Conservation (phyloP, 768 basidiomycete species). For the Sutorius australiensis region DNA sequence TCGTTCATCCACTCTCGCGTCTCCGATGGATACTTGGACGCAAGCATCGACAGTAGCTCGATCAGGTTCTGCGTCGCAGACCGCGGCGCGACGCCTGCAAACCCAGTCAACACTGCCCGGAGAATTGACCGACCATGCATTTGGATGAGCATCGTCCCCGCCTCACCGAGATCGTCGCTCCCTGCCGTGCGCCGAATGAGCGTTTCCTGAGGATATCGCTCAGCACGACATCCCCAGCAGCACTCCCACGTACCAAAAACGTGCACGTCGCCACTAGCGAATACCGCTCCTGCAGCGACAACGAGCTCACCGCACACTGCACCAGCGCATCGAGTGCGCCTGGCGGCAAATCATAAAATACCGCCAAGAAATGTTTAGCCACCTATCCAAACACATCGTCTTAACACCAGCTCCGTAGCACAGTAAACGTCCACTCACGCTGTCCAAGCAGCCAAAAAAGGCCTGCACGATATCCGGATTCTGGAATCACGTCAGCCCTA, state of each 20-base stretch:
- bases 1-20: constrained; percentile 69
- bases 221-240: not conserved
- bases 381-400: constrained; percentile 22
- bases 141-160: constrained; percentile 48
- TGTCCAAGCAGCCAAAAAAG: constrained; percentile 81
- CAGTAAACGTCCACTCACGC: constrained; percentile 40
- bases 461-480: constrained; percentile 91
- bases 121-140: constrained; percentile 65
- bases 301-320: constrained; percentile 60
- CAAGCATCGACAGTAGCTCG: constrained; percentile 69
- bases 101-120: constrained; percentile 69
- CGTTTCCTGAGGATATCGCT: constrained; percentile 42
- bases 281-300: constrained; percentile 79
- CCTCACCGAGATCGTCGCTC: constrained; percentile 55
- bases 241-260: constrained; percentile 61
- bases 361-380: constrained; percentile 56
- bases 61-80: constrained; percentile 81
- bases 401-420: not conserved
- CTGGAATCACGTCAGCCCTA: constrained; percentile 37
- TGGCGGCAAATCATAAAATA: constrained; percentile 60
- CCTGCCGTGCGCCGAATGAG: constrained; percentile 63
- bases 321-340: constrained; percentile 65
- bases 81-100: constrained; percentile 81
- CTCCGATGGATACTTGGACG: constrained; percentile 52
- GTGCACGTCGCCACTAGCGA: constrained; percentile 77